Evolutionary conservation across 306 rosid genomes (phyloP).

Genomic region (Gastrolobium villosum): DNA sequence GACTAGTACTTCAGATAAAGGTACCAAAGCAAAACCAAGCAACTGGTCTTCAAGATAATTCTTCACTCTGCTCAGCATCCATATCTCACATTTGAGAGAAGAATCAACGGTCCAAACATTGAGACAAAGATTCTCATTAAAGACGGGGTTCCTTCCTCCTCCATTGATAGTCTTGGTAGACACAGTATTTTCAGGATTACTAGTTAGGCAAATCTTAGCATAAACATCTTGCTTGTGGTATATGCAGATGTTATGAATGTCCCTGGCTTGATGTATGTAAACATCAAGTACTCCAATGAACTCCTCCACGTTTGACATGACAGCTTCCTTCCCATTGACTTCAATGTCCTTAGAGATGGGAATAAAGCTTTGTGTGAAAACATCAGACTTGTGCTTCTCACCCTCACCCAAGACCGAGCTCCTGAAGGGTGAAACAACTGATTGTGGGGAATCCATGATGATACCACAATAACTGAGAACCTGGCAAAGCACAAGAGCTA

Average conservation of each 20-base stretch:
- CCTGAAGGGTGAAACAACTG: conserved; percentile 86
- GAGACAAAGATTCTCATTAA: conserved; percentile 74
- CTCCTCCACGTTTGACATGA: conserved; percentile 57
- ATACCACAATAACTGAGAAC: conserved; percentile 45
- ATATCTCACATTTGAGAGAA: conserved; percentile 90
- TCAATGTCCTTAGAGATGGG: conserved; percentile 63
- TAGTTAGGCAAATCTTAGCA: conserved; percentile 82
- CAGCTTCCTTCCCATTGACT: conserved; percentile 66
- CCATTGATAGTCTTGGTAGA: conserved; percentile 94
- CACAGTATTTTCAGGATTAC: conserved; percentile 67
- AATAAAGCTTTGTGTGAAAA: conserved; percentile 33
- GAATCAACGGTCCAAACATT: conserved; percentile 68
- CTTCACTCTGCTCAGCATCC: conserved; percentile 98
- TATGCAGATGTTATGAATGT: conserved; percentile 95
- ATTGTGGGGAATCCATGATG: conserved; percentile 90
- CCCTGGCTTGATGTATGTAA: conserved; percentile 88
- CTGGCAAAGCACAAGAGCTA: conserved; percentile 56
- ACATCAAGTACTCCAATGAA: conserved; percentile 80
- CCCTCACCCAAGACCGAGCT: conserved; percentile 59
- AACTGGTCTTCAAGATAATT: conserved; percentile 97
- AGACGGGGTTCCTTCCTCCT: conserved; percentile 96
- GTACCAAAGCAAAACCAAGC: conserved; percentile 95
- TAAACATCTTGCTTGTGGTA: conserved; percentile 99
- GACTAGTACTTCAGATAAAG: conserved; percentile 79
- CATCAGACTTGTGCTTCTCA: conserved; percentile 67